Base-by-base conservation (phyloP, 805 yeast genomes). In the Candida tammaniensis region DNA sequence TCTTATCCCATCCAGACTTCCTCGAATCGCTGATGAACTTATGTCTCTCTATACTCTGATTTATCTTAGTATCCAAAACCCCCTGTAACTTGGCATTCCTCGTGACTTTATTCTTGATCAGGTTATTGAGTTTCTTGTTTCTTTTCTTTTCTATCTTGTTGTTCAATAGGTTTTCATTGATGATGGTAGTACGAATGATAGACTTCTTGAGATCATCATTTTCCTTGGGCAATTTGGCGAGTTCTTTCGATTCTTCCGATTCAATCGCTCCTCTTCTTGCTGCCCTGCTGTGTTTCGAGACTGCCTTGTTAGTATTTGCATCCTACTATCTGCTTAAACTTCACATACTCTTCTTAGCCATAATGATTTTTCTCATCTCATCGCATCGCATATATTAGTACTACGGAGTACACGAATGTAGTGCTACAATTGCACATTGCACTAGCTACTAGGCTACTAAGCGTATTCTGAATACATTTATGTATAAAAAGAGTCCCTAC, bases 231-330 rank as follows among this genome's bases (percentile, higher is more conserved):
- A 82, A 55, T 9, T 61, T 54, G 16, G 67, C 62, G 21, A 83
- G 61, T 6, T 70, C 67, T 43, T 68, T 73, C 7, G 72, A 72
- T 47, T 64, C 70, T 23, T 71, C 75, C 3, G 49, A 39, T 4
- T 48, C 59, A 1, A 72, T 69, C 39, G 70, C 74, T 5, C 81
- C 82, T 54, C 87, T 69, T 61, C 89, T 77, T 2, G 93, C 89
- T 2, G 88, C 87, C 62, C 93, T 72, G 27, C 88, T 80, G 41
- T 73, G 78, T 45, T 80, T 81, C 13, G 86, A 80, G 17, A 79
- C 72, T 64, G 54, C 10, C n/a, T 13, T 15, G 42, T 30, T 36
- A 32, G 39, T 32, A 36, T 12, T 17, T 7, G 18, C 5, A n/a
- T 13, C 12, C 13, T 29, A 27, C 7, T 10, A 7, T 17, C 17